These are phyloP conservation scores for Strobilomyces dryophilus DNA, from an alignment of 768 basidiomycete species.

Conservation along the genomic window DNA sequence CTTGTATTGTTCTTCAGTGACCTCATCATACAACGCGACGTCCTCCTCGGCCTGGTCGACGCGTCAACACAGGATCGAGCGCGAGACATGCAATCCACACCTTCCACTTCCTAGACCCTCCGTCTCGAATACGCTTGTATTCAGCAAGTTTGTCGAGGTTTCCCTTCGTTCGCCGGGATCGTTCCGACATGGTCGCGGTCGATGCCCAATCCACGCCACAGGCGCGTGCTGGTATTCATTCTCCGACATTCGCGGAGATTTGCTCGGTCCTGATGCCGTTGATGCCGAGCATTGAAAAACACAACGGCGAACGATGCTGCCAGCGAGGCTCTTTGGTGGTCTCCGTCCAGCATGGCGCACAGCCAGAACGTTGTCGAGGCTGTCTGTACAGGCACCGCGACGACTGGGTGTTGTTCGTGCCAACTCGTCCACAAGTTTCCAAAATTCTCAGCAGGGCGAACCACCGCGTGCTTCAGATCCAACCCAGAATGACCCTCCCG, in stretches of 20 bases:
- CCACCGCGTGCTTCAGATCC: slow-evolving; percentile 4
- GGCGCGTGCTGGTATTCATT: slow-evolving; percentile 21
- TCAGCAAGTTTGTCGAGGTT: slow-evolving; percentile 50
- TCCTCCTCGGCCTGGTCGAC: slow-evolving; percentile 49
- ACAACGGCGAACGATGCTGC: slow-evolving; percentile 31
- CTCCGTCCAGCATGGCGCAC: slow-evolving; percentile 43
- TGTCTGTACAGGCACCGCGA: slow-evolving; percentile 36
- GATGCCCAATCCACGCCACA: slow-evolving; percentile 20
- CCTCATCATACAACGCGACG: slow-evolving; percentile 77
- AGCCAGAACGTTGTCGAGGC: slow-evolving; percentile 34
- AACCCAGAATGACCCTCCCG: slow-evolving; percentile 36
- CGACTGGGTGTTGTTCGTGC: slow-evolving; percentile 27
- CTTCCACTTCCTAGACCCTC: slow-evolving; percentile 56
- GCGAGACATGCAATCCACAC: slow-evolving; percentile 30
- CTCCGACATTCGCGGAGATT: slow-evolving; percentile 23
- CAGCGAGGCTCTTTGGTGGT: slow-evolving; percentile 42
- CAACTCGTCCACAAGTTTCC: slow-evolving; percentile 10
- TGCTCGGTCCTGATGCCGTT: slow-evolving; percentile 11
- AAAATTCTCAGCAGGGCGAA: not conserved
- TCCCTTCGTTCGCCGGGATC: slow-evolving; percentile 25
- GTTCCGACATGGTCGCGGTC: slow-evolving; percentile 21
- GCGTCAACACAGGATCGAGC: slow-evolving; percentile 18
- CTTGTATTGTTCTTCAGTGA: slow-evolving; percentile 86
- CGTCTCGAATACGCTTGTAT: slow-evolving; percentile 56
- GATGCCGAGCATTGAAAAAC: slow-evolving; percentile 5